Base-by-base conservation (phyloP, 2,329 filamentous ascomycete species). In the Alternaria sp. region DNA sequence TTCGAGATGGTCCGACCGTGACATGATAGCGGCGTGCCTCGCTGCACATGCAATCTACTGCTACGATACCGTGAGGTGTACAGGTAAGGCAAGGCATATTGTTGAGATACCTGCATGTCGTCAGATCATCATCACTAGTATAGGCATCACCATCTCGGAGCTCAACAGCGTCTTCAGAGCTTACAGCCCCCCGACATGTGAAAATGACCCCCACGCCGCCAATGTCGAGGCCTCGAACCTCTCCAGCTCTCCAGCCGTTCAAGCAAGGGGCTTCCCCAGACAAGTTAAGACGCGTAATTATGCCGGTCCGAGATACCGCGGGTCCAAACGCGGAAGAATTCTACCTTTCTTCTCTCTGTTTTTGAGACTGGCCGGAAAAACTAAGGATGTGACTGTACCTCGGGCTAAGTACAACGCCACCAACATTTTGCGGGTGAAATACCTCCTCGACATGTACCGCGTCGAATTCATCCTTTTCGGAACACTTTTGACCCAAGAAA, bases 331-430 rank as follows among this genome's bases (percentile, higher is more conserved):
- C 47, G 40, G 40, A 56, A 56, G 54, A 46, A 56, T 46, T 56
- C 25, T 52, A 13, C 13, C 23, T 21, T 32, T 32, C 19, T 52
- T 52, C 23, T 47, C 36, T 59, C 26, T 49, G 32, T 44, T 51
- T 28, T 51, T 47, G 45, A 32, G 40, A 36, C 43, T 9, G 21
- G 19, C 43, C 57, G 50, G 57, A 55, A 30, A 45, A 60, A 60
- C 23, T 49, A 47, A 32, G 19, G 40, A 49, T 23, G 8, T 19
- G 36, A 40, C 23, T 44, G 49, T 65, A 65, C 61, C 61, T 66
- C 61, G 61, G 61, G 60, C 40, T 17, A 66, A 54, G 61, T 66
- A 64, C 50, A 54, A 54, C 32, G 54, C 54, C 54, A 55, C 47
- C 23, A 23, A 23, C 19, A 15, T 43, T 32, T 28, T 44, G 57